Conservation (phyloP, 768 basidiomycete genomes). For the Leucosporidium yakuticum region DNA sequence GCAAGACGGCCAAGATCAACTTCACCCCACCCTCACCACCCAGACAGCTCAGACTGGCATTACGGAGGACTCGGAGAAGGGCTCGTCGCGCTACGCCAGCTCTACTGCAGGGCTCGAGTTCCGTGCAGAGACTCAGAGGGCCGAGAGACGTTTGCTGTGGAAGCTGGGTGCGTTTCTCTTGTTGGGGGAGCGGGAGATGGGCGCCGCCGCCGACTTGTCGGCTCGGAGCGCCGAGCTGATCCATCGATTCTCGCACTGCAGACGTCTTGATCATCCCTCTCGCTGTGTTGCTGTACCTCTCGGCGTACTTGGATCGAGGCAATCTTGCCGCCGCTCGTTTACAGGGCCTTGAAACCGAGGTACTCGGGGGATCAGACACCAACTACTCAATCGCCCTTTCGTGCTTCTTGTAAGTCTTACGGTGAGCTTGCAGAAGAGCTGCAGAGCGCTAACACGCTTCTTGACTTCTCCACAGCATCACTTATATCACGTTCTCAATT, state of each 20-base stretch:
- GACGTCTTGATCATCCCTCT: slow-evolving; percentile 45
- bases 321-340: too few species aligned
- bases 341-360: slow-evolving; percentile 41
- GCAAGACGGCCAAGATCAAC: background rate
- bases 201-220: background rate
- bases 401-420: slow-evolving; percentile 37
- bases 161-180: slow-evolving; percentile 26
- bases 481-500: slow-evolving; percentile 43
- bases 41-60: slow-evolving; percentile 4
- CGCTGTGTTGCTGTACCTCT: slow-evolving; percentile 45
- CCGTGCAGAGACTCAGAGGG: slow-evolving; percentile 3
- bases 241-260: background rate
- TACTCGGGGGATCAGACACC: slow-evolving; percentile 40
- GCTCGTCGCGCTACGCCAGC: slow-evolving; percentile 19
- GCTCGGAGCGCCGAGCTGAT: background rate
- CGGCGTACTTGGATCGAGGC: slow-evolving; percentile 46
- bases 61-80: slow-evolving; percentile 26
- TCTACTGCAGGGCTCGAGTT: slow-evolving; percentile 19
- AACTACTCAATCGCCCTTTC: slow-evolving; percentile 43
- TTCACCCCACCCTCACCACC: slow-evolving; percentile 12
- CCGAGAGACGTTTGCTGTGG: slow-evolving; percentile 18
- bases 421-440: too few species aligned
- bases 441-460: too few species aligned
- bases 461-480: slow-evolving; percentile 30
- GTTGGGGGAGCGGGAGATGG: background rate